Percentiles rank a stretch among this genome's conserved stretches.
Conservation (phyloP, 371 early-diverging fungal genomes). For the Chytridiales sp. region DNA sequence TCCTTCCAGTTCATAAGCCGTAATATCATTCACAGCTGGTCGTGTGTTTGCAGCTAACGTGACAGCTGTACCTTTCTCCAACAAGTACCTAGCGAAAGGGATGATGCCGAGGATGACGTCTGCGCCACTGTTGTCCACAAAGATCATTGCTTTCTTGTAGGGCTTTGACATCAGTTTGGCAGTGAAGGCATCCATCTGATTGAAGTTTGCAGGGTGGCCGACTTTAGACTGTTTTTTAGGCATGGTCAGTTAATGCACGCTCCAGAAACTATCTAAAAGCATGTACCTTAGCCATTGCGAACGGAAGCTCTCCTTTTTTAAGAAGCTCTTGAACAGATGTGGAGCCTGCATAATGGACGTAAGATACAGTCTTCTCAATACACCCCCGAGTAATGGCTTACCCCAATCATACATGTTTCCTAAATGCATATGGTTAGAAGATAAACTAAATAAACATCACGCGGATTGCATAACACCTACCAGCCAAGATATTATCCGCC, state of each 20-base stretch:
- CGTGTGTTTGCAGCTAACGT: conserved; percentile 66
- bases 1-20: conserved; percentile 52
- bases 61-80: conserved; percentile 50
- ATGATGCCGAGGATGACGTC: conserved; percentile 66
- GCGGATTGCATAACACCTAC: conserved; percentile 14
- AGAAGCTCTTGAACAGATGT: conserved; percentile 54
- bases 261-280: background rate
- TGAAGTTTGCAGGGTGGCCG: conserved; percentile 41
- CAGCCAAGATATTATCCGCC: conserved; percentile 63
- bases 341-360: too few relatives aligned
- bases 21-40: conserved; percentile 74
- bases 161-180: conserved; percentile 23
- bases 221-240: conserved; percentile 30
- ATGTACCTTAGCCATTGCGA: conserved; percentile 49
- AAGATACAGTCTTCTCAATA: too few relatives aligned
- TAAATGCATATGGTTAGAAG: background rate
- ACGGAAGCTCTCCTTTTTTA: conserved; percentile 51
- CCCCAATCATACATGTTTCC: conserved; percentile 80
- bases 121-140: conserved; percentile 73
- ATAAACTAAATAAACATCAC: background rate
- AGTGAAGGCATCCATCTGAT: conserved; percentile 41
- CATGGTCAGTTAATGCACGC: background rate
- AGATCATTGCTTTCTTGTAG: conserved; percentile 59
- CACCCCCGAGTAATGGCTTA: too few relatives aligned
- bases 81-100: conserved; percentile 62